phyloP scores from a whole-genome alignment of 768 basidiomycete genomes.

The Mycena vitilis region DNA sequence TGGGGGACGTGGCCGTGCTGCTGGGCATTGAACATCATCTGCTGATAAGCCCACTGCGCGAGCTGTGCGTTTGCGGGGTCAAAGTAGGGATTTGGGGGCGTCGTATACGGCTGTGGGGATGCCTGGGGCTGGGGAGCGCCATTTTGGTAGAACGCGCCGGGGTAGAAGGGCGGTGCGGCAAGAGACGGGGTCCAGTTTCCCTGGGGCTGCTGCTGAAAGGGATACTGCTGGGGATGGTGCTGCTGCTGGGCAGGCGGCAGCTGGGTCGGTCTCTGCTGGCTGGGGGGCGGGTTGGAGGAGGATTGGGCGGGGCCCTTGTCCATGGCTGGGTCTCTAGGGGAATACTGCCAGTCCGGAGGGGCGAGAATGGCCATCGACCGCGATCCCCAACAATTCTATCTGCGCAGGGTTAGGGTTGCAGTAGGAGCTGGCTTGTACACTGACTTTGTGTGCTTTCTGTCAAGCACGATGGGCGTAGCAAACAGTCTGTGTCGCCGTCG shows the following conservation, averaged over 20 bases:
- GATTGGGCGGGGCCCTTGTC: slow-evolving; percentile 58
- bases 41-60: slow-evolving; percentile 90
- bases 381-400: slow-evolving; percentile 11
- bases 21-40: slow-evolving; percentile 89
- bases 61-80: slow-evolving; percentile 82
- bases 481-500: too few relatives aligned
- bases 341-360: slow-evolving; percentile 78
- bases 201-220: slow-evolving; percentile 78
- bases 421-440: background rate
- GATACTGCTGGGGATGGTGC: slow-evolving; percentile 52
- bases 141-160: slow-evolving; percentile 66
- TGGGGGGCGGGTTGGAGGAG: slow-evolving; percentile 39
- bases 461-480: slow-evolving; percentile 2
- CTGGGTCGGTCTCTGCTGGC: slow-evolving; percentile 64
- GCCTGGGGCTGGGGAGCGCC: background rate
- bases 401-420: background rate
- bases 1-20: slow-evolving; percentile 50
- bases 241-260: slow-evolving; percentile 48
- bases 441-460: slow-evolving; percentile 11
- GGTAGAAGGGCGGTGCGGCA: slow-evolving; percentile 78
- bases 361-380: slow-evolving; percentile 84
- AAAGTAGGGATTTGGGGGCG: slow-evolving; percentile 68
- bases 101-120: slow-evolving; percentile 54
- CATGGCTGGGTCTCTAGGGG: slow-evolving; percentile 73
- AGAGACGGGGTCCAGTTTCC: slow-evolving; percentile 77